These are phyloP conservation scores for Eucalyptus pauciflora DNA, from an alignment of 345 rosid species.

Conservation along the genomic window DNA sequence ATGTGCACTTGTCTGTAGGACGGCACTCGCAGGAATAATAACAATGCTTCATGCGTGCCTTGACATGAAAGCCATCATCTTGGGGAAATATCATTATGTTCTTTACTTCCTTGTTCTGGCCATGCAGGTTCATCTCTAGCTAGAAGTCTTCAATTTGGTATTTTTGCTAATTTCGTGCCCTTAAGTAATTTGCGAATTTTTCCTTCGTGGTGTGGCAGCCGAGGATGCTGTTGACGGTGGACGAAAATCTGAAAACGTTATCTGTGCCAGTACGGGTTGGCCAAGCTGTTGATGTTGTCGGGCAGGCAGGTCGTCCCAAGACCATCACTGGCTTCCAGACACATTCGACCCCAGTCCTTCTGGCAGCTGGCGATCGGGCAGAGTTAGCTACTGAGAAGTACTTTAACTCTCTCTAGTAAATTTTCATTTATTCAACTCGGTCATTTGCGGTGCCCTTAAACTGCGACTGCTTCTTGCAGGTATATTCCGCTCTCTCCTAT, in stretches of 20 bases:
- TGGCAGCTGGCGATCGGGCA: constrained; percentile 93
- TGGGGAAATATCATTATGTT: constrained; percentile 84
- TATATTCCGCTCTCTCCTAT: constrained; percentile 83
- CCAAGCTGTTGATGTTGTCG: constrained; percentile 95
- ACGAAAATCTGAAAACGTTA: constrained; percentile 69
- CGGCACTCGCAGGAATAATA: constrained; percentile 83
- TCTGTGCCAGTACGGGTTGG: constrained; percentile 91
- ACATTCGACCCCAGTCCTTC: constrained; percentile 87
- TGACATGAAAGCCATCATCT: constrained; percentile 69
- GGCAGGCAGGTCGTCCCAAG: constrained; percentile 95
- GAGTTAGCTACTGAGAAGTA: constrained; percentile 95
- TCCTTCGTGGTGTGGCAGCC: constrained; percentile 34
- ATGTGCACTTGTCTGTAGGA: constrained; percentile 19
- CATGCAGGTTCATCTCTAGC: constrained; percentile 57
- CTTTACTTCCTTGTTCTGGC: constrained; percentile 89
- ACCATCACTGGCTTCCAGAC: constrained; percentile 97
- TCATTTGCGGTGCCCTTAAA: not conserved
- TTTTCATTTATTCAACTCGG: not conserved
- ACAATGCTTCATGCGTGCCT: constrained; percentile 82
- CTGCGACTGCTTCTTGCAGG: constrained; percentile 15
- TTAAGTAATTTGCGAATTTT: not conserved
- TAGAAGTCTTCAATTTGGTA: not conserved
- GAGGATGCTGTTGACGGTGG: constrained; percentile 87
- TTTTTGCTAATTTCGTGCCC: not conserved
- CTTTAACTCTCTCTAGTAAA: not conserved